Percentiles rank a stretch among this genome's conserved stretches.
Conservation (phyloP, 2,329 filamentous ascomycete species). For the Ophiostoma australiae region DNA sequence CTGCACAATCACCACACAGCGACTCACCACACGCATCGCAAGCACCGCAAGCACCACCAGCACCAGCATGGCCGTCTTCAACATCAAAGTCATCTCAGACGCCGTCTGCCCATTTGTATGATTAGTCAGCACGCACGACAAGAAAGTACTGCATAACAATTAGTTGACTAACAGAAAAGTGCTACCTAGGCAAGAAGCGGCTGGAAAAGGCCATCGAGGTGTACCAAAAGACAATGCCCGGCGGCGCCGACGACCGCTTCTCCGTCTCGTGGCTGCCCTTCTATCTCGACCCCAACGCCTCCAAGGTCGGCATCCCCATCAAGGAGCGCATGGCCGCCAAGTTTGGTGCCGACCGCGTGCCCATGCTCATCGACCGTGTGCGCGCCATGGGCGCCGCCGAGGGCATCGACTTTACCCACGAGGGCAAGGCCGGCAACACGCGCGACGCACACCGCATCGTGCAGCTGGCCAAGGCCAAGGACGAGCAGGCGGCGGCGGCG, state of each 20-base stretch:
- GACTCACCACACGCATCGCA: neutral
- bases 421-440: conserved; percentile 68
- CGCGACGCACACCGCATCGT: conserved; percentile 74
- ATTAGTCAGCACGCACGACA: neutral
- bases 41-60: too few relatives aligned
- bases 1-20: neutral
- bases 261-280: conserved; percentile 71
- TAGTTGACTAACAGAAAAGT: conserved; percentile 40
- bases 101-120: conserved; percentile 64
- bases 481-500: neutral
- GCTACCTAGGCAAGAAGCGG: conserved; percentile 75
- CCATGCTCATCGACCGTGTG: conserved; percentile 33
- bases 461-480: conserved; percentile 56
- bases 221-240: conserved; percentile 59
- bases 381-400: conserved; percentile 57
- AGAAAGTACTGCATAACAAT: neutral
- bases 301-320: conserved; percentile 42
- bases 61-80: conserved; percentile 63
- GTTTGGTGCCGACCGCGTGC: conserved; percentile 58
- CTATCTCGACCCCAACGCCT: conserved; percentile 68
- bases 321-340: conserved; percentile 52
- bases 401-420: conserved; percentile 69
- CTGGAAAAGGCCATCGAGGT: conserved; percentile 65
- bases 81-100: conserved; percentile 75
- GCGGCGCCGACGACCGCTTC: conserved; percentile 60